phyloP scores from a whole-genome alignment of 1,284 basidiomycete species.

The Athelia sp. region DNA sequence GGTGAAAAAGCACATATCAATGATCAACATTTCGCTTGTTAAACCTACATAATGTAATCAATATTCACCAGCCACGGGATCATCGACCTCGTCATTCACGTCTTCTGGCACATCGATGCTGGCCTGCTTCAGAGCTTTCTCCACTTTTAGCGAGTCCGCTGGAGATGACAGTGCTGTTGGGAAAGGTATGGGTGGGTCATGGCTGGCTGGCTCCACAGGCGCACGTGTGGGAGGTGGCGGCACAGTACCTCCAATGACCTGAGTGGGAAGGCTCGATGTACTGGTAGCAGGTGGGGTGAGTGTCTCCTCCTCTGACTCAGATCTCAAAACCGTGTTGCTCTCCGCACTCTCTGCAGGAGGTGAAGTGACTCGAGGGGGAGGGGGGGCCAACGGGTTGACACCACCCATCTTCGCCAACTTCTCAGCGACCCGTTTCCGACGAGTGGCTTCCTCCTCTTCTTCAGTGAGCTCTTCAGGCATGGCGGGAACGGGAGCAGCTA shows the following conservation, averaged over 20 bases:
- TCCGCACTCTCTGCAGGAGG: not conserved
- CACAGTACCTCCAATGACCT: not conserved
- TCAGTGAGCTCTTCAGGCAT: slow-evolving; percentile 24
- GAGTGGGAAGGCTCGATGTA: no score
- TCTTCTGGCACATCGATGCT: slow-evolving; percentile 16
- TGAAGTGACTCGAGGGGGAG: slow-evolving; percentile 22
- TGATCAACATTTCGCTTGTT: slow-evolving; percentile 7
- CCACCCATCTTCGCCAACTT: slow-evolving; percentile 62
- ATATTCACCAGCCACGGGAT: slow-evolving; percentile 49
- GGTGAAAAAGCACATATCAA: not conserved
- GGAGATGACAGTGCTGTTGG: not conserved
- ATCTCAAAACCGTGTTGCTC: not conserved
- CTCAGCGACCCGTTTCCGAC: slow-evolving; percentile 55
- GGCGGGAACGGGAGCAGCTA: not conserved
- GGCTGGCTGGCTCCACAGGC: not conserved
- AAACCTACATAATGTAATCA: slow-evolving; percentile 28
- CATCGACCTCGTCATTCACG: slow-evolving; percentile 15
- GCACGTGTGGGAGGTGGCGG: not conserved
- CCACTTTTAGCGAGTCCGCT: not conserved
- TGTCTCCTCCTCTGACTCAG: not conserved
- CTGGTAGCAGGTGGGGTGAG: no score
- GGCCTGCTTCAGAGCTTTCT: slow-evolving; percentile 20
- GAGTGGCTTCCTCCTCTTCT: slow-evolving; percentile 50
- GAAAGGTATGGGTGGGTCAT: not conserved
- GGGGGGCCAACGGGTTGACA: slow-evolving; percentile 52